Evolutionary conservation across 306 rosid species (phyloP).

Genomic region (Acmispon strigosus): DNA sequence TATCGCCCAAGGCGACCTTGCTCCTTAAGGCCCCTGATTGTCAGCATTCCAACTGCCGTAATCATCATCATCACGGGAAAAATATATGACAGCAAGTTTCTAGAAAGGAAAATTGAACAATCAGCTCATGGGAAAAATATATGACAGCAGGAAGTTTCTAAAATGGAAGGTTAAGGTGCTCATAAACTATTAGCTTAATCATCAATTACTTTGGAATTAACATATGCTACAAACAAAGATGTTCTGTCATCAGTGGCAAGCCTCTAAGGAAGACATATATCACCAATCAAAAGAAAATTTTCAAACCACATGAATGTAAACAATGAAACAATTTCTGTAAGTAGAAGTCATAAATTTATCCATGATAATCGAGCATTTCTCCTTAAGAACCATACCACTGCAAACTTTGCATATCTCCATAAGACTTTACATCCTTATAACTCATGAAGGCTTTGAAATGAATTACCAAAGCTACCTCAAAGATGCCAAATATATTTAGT

Average conservation of each 20-base stretch:
- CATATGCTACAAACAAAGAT: neutral
- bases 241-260: neutral
- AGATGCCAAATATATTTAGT: neutral
- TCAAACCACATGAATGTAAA: neutral
- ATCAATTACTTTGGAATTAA: neutral
- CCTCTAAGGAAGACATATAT: neutral
- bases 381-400: neutral
- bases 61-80: conserved; percentile 61
- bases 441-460: neutral
- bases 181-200: neutral
- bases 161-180: neutral
- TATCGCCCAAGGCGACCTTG: conserved; percentile 97
- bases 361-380: neutral
- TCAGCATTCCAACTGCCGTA: conserved; percentile 72
- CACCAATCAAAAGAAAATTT: neutral
- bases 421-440: neutral
- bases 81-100: conserved; percentile 74
- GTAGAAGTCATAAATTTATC: neutral
- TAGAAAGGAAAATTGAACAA: conserved; percentile 32
- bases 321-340: neutral
- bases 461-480: neutral
- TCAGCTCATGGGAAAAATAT: conserved; percentile 19
- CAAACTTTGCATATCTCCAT: neutral
- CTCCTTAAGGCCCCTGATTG: conserved; percentile 77
- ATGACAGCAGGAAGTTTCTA: too few species aligned